Evolutionary conservation across 176 grass and related monocot species (phyloP), one percentile per base, ranked within the genome.

Genomic region (Rhipidocladum racemiflorum): DNA sequence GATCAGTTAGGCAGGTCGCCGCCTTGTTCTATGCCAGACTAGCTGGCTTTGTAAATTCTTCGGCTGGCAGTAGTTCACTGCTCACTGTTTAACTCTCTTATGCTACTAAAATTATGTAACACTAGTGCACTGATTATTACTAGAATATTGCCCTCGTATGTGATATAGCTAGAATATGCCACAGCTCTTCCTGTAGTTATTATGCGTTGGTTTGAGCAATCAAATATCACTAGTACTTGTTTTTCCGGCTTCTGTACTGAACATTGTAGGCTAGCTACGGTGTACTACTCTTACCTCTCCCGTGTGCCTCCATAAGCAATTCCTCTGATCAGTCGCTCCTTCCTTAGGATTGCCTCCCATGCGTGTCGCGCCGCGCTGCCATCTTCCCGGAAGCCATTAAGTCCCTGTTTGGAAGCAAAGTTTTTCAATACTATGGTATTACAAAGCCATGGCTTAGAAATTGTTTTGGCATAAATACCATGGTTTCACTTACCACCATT

Each of bases 1-100:
- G 53, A 83, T 68, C 21, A 44, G 74, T n/a, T 70, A 55, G 80
- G 30, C 38, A 70, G 61, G 36, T n/a, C 1, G 20, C 43, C 14
- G 16, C 21, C 39, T 81, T 68, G 16, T 43, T 60, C 48, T 13
- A 68, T 49, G 48, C 70, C 81, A 80, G 50, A 51, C 40, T 84
- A 88, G 86, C 40, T 84, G 79, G 86, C 63, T 21, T 18, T 89
- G 87, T 84, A 85, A 80, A 89, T 88, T 85, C 45, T 81, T 76
- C 30, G 50, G 29, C 36, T 57, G 57, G 55, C 30, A 74, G 43
- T 39, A 74, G 43, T 80, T 77, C 38, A 46, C 23, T 74, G 40
- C 57, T 84, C 51, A 85, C 42, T 68, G 9, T 42, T 67, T 68
- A 54, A 76, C 68, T 60, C 11, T 28, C 42, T 10, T 61, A 40